These are phyloP conservation scores for Plasmodium malariae DNA, from an alignment of 169 alveolate species.

Conservation along the genomic window DNA sequence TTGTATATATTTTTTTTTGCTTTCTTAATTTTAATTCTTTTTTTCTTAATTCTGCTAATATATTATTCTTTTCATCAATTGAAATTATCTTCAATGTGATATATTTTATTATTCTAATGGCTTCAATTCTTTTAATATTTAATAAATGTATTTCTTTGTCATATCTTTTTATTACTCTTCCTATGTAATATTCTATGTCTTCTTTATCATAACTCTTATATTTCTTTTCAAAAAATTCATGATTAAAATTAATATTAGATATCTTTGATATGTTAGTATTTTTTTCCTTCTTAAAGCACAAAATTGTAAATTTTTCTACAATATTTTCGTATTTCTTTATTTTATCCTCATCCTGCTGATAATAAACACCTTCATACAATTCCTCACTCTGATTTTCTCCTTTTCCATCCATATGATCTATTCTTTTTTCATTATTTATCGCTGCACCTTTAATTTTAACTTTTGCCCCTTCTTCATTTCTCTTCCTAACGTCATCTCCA, in stretches of 20 bases:
- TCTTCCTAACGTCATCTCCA: constrained; percentile 6
- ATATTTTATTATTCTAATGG: constrained; percentile 42
- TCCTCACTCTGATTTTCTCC: background rate
- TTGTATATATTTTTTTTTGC: constrained; percentile 32
- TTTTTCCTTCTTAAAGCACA: background rate
- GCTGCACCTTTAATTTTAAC: constrained; percentile 1
- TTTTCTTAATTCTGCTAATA: constrained; percentile 21
- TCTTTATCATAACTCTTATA: constrained; percentile 7
- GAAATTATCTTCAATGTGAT: constrained; percentile 27
- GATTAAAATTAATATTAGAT: constrained; percentile 4
- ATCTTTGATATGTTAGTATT: background rate
- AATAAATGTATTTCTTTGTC: background rate
- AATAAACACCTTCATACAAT: background rate
- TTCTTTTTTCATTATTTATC: constrained; percentile 3
- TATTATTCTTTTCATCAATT: constrained; percentile 35
- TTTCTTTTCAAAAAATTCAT: constrained; percentile 13
- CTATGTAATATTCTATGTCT: constrained; percentile 3
- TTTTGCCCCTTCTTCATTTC: background rate
- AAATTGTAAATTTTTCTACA: background rate
- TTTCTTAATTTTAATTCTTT: constrained; percentile 40
- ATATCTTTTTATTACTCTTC: constrained; percentile 11
- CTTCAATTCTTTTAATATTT: constrained; percentile 39
- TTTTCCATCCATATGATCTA: background rate
- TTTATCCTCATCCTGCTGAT: constrained; percentile 2
- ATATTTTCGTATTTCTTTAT: constrained; percentile 3